Percentiles rank a stretch among this genome's conserved stretches.
These are phyloP conservation scores for Triticum dicoccoides DNA, from an alignment of 176 grass and related monocot species.

Conservation along the genomic window DNA sequence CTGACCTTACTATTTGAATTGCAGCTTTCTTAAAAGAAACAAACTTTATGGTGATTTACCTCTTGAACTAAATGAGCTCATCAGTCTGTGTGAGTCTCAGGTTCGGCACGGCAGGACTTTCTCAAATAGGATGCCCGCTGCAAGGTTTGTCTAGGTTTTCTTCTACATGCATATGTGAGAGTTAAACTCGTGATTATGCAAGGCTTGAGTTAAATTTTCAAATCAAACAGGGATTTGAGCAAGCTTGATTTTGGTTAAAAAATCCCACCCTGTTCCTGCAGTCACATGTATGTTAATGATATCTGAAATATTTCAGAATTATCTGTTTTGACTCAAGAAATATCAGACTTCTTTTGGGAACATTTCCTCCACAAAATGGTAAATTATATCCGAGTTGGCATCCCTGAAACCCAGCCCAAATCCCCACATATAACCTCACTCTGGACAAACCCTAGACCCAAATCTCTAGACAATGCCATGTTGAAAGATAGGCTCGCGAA, in stretches of 20 bases:
- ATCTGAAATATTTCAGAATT: background rate
- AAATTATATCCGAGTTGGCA: no score
- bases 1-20: background rate
- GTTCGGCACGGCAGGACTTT: slow-evolving; percentile 2
- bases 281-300: background rate
- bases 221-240: background rate
- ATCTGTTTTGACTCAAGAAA: background rate
- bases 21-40: slow-evolving; percentile 48
- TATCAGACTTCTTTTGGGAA: no score
- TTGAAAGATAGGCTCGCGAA: no score
- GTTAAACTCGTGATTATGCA: background rate
- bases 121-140: slow-evolving; percentile 13
- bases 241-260: background rate
- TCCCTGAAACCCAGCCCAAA: no score
- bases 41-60: slow-evolving; percentile 25
- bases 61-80: slow-evolving; percentile 9
- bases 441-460: no score
- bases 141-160: slow-evolving; percentile 12
- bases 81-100: slow-evolving; percentile 16
- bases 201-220: background rate
- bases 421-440: no score
- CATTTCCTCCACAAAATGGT: no score
- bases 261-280: background rate
- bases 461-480: no score
- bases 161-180: background rate